Evolutionary conservation across 2,329 filamentous ascomycete genomes (phyloP).

Genomic region (Nannizziopsis barbatae): DNA sequence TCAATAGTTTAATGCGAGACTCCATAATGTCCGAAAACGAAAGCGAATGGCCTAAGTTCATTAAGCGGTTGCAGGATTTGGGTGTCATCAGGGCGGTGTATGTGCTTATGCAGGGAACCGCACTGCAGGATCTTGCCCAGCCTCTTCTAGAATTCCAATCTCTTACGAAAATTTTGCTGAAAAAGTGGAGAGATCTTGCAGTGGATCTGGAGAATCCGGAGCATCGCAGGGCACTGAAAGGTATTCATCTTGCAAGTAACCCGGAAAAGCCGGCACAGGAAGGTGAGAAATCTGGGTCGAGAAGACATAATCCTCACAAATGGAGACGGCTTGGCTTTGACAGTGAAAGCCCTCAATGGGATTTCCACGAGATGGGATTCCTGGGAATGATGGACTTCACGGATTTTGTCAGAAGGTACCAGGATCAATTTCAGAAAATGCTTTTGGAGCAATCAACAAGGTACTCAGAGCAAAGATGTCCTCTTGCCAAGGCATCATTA

Average conservation of each 20-base stretch:
- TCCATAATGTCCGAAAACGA: constrained; percentile 65
- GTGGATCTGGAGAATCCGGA: constrained; percentile 81
- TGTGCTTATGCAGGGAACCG: constrained; percentile 84
- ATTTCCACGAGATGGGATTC: constrained; percentile 79
- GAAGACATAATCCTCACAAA: constrained; percentile 74
- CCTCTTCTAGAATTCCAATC: constrained; percentile 88
- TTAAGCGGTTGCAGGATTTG: constrained; percentile 84
- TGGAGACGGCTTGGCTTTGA: constrained; percentile 90
- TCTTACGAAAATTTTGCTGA: constrained; percentile 73
- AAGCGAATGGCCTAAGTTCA: constrained; percentile 89
- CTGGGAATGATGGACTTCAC: constrained; percentile 95
- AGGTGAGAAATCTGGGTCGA: constrained; percentile 42
- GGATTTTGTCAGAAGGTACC: constrained; percentile 83
- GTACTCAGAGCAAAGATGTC: constrained; percentile 62
- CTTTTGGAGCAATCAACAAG: constrained; percentile 76
- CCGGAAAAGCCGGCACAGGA: constrained; percentile 47
- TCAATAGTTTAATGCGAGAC: constrained; percentile 91
- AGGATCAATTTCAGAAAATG: constrained; percentile 85
- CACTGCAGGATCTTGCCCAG: constrained; percentile 78
- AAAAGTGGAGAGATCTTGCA: constrained; percentile 75
- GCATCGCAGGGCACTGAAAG: constrained; percentile 75
- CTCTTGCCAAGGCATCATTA: constrained; percentile 74
- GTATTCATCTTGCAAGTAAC: constrained; percentile 70
- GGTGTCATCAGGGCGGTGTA: constrained; percentile 89
- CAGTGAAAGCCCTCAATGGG: constrained; percentile 71